These are phyloP conservation scores for Melocanna baccifera DNA, from an alignment of 176 grass and related monocot species.

Conservation along the genomic window DNA sequence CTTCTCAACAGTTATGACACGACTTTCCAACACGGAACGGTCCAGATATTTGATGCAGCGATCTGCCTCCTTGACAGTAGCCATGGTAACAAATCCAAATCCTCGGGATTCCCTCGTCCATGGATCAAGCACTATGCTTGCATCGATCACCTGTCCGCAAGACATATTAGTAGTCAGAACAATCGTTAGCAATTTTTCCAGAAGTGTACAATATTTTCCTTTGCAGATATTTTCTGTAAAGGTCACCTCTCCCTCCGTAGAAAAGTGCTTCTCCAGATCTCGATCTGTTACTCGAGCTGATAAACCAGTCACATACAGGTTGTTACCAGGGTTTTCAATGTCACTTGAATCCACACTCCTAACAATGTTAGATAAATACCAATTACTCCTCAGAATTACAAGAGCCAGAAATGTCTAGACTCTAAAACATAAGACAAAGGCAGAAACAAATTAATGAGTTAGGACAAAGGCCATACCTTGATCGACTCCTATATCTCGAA, in stretches of 20 bases:
- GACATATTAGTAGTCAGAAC: neutral
- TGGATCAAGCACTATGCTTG: constrained; percentile 66
- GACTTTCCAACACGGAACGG: constrained; percentile 72
- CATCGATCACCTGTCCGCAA: constrained; percentile 57
- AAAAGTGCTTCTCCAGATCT: constrained; percentile 58
- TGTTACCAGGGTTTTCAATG: constrained; percentile 61
- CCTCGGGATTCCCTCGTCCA: constrained; percentile 79
- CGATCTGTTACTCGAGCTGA: constrained; percentile 40
- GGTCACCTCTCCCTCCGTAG: constrained; percentile 57
- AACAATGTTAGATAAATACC: neutral
- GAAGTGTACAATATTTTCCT: neutral
- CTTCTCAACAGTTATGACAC: constrained; percentile 94
- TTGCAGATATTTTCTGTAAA: constrained; percentile 18
- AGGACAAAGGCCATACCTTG: constrained; percentile 34
- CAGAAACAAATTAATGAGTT: neutral
- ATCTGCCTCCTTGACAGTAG: constrained; percentile 57
- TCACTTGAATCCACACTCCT: constrained; percentile 62
- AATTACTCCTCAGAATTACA: neutral
- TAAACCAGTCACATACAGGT: constrained; percentile 71
- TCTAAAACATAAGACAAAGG: neutral
- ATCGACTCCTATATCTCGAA: constrained; percentile 63
- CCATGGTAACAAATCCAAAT: constrained; percentile 96
- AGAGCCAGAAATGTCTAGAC: neutral
- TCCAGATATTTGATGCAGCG: constrained; percentile 81
- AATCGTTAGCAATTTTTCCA: neutral